Conservation (phyloP, 345 rosid species). For the Odontarrhena argentea region DNA sequence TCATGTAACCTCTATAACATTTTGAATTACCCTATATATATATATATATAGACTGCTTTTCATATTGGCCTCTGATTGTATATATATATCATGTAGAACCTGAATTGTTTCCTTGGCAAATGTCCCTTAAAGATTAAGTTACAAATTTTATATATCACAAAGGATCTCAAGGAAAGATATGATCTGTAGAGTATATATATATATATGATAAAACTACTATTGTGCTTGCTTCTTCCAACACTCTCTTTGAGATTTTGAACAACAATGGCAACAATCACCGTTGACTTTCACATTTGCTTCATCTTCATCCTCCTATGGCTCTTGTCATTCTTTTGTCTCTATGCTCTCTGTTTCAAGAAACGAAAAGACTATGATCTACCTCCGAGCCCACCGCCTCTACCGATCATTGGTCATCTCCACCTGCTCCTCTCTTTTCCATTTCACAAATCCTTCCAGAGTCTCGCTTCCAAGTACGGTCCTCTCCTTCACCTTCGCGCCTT, state of each 20-base stretch:
- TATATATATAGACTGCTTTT: too few relatives aligned
- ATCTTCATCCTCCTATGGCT: constrained; percentile 26
- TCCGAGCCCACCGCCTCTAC: constrained; percentile 52
- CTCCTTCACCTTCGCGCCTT: constrained; percentile 45
- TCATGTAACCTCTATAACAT: too few relatives aligned
- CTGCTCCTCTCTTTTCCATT: constrained; percentile 35
- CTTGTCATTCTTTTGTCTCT: constrained; percentile 23
- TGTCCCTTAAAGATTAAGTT: constrained; percentile 18
- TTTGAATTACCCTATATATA: too few relatives aligned
- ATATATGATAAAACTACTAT: not conserved
- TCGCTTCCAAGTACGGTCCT: constrained; percentile 47
- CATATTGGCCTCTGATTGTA: too few relatives aligned
- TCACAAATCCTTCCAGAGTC: constrained; percentile 37
- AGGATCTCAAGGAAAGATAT: constrained; percentile 21
- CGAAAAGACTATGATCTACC: constrained; percentile 36
- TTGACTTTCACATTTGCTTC: constrained; percentile 40
- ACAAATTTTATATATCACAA: constrained; percentile 6
- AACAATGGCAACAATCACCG: constrained; percentile 33
- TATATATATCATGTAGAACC: not conserved
- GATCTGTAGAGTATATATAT: constrained; percentile 6
- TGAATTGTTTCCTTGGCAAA: not conserved
- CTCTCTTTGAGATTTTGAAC: constrained; percentile 31
- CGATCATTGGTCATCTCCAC: constrained; percentile 54
- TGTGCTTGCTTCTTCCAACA: constrained; percentile 1
- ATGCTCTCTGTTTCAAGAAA: constrained; percentile 37